These are phyloP conservation scores for Luzula sylvatica DNA, from an alignment of 176 grass and related monocot genomes.

Conservation along the genomic window DNA sequence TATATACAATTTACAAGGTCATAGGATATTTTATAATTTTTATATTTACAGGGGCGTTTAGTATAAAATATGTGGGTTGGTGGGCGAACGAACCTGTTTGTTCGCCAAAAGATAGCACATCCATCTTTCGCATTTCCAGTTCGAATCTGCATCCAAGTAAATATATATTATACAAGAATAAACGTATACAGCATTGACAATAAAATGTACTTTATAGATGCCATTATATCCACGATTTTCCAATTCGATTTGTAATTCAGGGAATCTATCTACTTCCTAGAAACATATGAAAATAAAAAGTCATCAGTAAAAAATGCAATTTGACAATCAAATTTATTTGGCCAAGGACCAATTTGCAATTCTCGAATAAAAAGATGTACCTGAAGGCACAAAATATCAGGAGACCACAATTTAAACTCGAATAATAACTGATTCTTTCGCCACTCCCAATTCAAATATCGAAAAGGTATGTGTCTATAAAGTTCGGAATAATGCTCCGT, in stretches of 20 bases:
- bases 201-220: slow-evolving; percentile 68
- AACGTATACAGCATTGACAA: not conserved
- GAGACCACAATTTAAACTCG: slow-evolving; percentile 65
- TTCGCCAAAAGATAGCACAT: slow-evolving; percentile 91
- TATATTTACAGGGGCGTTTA: not conserved
- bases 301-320: not conserved
- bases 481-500: slow-evolving; percentile 52
- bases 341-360: not conserved
- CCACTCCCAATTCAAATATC: slow-evolving; percentile 66
- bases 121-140: slow-evolving; percentile 86
- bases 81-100: slow-evolving; percentile 27
- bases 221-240: slow-evolving; percentile 44
- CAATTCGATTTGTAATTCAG: slow-evolving; percentile 63
- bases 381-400: slow-evolving; percentile 92
- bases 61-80: not conserved
- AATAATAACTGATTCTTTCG: slow-evolving; percentile 57
- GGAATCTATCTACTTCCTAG: slow-evolving; percentile 94
- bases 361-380: slow-evolving; percentile 30
- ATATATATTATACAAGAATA: not conserved
- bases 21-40: not conserved
- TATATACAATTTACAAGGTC: not conserved
- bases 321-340: not conserved
- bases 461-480: slow-evolving; percentile 40
- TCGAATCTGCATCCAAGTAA: slow-evolving; percentile 46
- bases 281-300: slow-evolving; percentile 20